Evolutionary conservation across 179 eudicot genomes (phyloP), one percentile per base, ranked within the genome.

Genomic region (Silene vulgaris): DNA sequence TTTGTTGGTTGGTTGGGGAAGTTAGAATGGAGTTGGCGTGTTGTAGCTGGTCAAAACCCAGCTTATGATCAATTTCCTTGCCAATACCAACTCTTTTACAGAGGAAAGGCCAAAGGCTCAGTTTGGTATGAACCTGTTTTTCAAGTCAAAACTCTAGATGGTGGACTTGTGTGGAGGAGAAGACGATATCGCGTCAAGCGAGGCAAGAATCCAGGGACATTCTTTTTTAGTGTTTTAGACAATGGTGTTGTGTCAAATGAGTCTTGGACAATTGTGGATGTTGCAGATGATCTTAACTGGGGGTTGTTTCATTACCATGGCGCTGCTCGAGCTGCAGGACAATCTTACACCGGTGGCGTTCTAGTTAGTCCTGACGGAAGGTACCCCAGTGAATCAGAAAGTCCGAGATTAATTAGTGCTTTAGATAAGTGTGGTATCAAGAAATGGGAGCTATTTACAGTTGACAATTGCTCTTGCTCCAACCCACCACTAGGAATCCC

Each of bases 1-100:
- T 92, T 95, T 76, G 86, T 95, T 11, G 97, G 97, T 59, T 95
- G 97, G 92, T 75, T 95, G 50, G 97, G 99, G 74, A 82, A 69
- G 62, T 79, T 89, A 78, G 92, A 88, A 8, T 95, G 99, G 99
- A 92, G 99, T 74, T 95, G 99, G 99, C 97, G 97, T 5, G 99
- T 95, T 56, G 93, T 92, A 19, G 97, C 97, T 0, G 99, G 99
- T 19, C 99, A 92, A 77, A 95, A 95, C 75, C 97, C 97, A 54
- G 97, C 99, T 45, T 95, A 90, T 54, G 99, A 95, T 82, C 97
- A 92, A 62, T 95, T 95, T 75, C 97, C 97, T 0, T 95, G 99
- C 81, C 99, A 95, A 77, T 92, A 87, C 88, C 97, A 95, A 80
- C 85, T 90, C 45, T 95, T 92, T 73, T 95, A 95, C 59, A 80